Conservation (phyloP, 805 yeast species). For the Spathaspora gorwiae region DNA sequence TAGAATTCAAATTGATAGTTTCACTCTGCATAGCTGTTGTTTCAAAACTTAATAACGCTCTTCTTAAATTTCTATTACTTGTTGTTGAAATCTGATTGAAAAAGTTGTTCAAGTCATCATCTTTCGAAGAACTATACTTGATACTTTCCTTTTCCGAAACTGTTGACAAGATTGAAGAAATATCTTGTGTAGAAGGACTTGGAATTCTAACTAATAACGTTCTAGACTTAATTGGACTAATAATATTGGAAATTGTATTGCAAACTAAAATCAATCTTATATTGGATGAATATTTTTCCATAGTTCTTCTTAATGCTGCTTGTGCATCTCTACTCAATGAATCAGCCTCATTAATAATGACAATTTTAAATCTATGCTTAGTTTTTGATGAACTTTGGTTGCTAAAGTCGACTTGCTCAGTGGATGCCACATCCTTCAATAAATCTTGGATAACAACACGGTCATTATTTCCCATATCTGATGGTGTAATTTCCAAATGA, state of each 20-base stretch:
- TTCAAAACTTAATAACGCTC: constrained; percentile 74
- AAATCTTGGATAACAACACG: constrained; percentile 92
- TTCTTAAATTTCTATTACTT: constrained; percentile 70
- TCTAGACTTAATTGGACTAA: constrained; percentile 91
- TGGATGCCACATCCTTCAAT: constrained; percentile 89
- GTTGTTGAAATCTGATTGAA: constrained; percentile 50
- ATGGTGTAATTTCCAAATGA: constrained; percentile 93
- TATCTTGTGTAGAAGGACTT: constrained; percentile 65
- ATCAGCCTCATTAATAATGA: constrained; percentile 88
- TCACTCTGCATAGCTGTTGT: constrained; percentile 73
- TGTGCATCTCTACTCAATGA: constrained; percentile 88
- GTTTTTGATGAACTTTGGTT: constrained; percentile 39
- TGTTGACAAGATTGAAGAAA: constrained; percentile 47
- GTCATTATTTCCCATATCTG: constrained; percentile 95
- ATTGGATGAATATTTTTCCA: constrained; percentile 90
- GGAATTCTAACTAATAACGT: constrained; percentile 84
- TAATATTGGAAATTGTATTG: constrained; percentile 86
- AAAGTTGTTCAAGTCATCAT: constrained; percentile 25
- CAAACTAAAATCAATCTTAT: constrained; percentile 81
- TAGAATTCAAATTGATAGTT: constrained; percentile 27
- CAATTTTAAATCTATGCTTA: constrained; percentile 65
- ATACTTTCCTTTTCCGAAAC: constrained; percentile 58
- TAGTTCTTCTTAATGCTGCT: constrained; percentile 90
- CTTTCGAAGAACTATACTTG: constrained; percentile 32
- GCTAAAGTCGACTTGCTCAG: constrained; percentile 86